Evolutionary conservation across 2,329 filamentous ascomycete species (phyloP), one percentile per base, ranked within the genome.

Genomic region (Arthroderma uncinatum): DNA sequence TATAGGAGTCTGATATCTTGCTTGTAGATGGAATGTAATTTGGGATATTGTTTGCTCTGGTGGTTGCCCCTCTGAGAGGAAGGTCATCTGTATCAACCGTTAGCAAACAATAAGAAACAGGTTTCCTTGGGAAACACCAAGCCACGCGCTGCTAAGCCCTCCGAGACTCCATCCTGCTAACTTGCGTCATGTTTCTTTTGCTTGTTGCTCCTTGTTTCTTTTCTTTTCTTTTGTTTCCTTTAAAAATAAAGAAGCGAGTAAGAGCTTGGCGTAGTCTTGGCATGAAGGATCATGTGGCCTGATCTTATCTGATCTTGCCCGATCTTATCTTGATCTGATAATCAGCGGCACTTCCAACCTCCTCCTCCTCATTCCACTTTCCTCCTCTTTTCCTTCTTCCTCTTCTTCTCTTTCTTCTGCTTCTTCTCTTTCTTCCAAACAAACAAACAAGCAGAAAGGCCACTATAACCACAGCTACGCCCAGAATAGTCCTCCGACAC

Each of bases 271-370:
- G 33, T 34, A 12, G 6, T 34, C 47, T 50, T 47, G 47, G 47
- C 10, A 30, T 30, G n/a, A 30, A n/a, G 47, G n/a, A 34, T 50
- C 47, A 50, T 50, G 47, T 50, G 47, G 47, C 28, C 14, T 33
- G 47, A 50, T 50, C 47, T 50, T 50, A 50, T 50, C 47, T 50
- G 47, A 50, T 50, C 44, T n/a, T 42, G 9, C 21, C 23, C 2
- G 9, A 50, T 33, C 47, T 50, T 50, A 50, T 50, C 47, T 50
- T 50, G 14, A 50, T 50, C 47, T 30, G 47, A 50, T 50, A 50
- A 50, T 6, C 7, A 33, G 14, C 12, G 14, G 7, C n/a, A 19
- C n/a, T 9, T 14, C n/a, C 47, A n/a, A n/a, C n/a, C n/a, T n/a
- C n/a, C n/a, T n/a, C n/a, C n/a, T n/a, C 47, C n/a, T 28, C 44